These are phyloP conservation scores for Codiaeum variegatum DNA, from an alignment of 441 rosid species.

Conservation along the genomic window DNA sequence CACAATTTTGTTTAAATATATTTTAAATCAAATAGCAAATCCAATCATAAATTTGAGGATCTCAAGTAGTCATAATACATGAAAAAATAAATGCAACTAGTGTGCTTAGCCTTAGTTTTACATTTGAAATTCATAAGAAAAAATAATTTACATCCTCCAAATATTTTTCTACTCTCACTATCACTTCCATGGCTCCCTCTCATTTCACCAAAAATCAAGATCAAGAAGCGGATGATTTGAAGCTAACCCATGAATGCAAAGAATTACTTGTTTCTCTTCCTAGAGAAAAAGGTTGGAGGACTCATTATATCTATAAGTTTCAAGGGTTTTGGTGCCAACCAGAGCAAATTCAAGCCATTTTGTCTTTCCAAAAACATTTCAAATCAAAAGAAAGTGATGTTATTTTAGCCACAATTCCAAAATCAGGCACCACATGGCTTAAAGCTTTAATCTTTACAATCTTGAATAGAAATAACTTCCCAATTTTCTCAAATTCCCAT, in stretches of 20 bases:
- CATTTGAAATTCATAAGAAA: too few relatives aligned
- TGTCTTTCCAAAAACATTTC: conserved; percentile 58
- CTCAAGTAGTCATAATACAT: too few relatives aligned
- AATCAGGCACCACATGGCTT: conserved; percentile 88
- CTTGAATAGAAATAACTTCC: conserved; percentile 35
- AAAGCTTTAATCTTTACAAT: conserved; percentile 61
- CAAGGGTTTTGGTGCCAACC: conserved; percentile 81
- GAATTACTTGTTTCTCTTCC: conserved; percentile 55
- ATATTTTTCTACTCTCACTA: not conserved
- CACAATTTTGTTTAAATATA: too few relatives aligned
- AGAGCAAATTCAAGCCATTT: conserved; percentile 57
- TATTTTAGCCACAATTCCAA: conserved; percentile 60
- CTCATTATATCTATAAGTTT: conserved; percentile 45
- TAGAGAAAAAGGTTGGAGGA: conserved; percentile 63
- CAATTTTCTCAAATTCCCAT: conserved; percentile 27
- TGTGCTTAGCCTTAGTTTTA: too few relatives aligned
- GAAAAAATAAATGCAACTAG: too few relatives aligned
- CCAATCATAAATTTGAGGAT: too few relatives aligned
- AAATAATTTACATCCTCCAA: too few relatives aligned
- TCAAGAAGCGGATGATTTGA: conserved; percentile 26
- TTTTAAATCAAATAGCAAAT: too few relatives aligned
- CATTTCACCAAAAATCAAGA: conserved; percentile 6
- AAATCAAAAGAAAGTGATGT: conserved; percentile 40
- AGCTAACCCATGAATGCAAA: conserved; percentile 41
- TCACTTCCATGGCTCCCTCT: not conserved